Percentiles rank a stretch among this genome's conserved stretches.
Conservation (phyloP, 179 eudicot species). For the Gypsophila paniculata region DNA sequence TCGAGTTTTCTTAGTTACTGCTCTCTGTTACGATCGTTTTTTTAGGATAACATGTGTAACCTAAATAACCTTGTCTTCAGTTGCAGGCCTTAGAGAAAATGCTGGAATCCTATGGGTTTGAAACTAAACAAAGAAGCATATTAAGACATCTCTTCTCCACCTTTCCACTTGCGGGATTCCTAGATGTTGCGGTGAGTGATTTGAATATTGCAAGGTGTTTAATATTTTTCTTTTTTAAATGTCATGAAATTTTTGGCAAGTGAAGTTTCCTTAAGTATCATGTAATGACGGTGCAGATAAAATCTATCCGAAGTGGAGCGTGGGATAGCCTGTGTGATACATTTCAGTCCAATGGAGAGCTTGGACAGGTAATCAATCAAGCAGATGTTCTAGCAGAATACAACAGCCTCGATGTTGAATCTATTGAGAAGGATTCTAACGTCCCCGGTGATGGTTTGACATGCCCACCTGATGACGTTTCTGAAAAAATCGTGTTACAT, state of each 20-base stretch:
- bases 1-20: slow-evolving; percentile 3
- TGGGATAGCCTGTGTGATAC: slow-evolving; percentile 75
- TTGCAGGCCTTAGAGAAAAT: slow-evolving; percentile 9
- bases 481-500: neutral
- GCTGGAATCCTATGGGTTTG: slow-evolving; percentile 8
- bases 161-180: slow-evolving; percentile 13
- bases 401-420: slow-evolving; percentile 49
- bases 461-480: slow-evolving; percentile 11
- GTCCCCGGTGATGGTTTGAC: slow-evolving; percentile 21
- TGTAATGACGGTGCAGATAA: slow-evolving; percentile 43
- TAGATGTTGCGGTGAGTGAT: slow-evolving; percentile 13
- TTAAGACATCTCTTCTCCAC: slow-evolving; percentile 1
- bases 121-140: neutral
- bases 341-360: slow-evolving; percentile 39
- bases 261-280: neutral
- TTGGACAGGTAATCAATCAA: slow-evolving; percentile 21
- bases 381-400: slow-evolving; percentile 26
- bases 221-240: neutral
- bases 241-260: neutral
- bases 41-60: neutral
- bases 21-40: neutral
- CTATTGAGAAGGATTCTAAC: slow-evolving; percentile 32
- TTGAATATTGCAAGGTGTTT: neutral
- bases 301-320: slow-evolving; percentile 57
- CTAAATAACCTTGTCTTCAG: neutral